Percentiles rank a stretch among this genome's conserved stretches.
Conservation (phyloP, 257 asterid genomes). For the Salvia rosmarinus region DNA sequence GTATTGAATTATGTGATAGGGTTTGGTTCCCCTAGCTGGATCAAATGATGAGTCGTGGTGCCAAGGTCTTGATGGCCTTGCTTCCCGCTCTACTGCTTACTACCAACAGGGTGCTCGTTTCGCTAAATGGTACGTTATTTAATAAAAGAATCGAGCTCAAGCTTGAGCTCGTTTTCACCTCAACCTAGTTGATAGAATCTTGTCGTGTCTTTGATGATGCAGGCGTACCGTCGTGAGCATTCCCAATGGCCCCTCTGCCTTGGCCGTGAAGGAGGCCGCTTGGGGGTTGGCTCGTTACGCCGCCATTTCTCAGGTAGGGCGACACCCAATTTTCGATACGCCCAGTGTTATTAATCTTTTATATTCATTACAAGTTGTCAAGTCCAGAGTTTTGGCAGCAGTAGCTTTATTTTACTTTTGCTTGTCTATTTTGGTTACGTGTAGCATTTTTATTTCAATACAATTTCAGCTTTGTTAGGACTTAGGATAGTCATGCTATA, state of each 20-base stretch:
- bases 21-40: too few relatives aligned
- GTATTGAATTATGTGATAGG: not conserved
- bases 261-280: constrained; percentile 98
- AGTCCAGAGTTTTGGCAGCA: too few relatives aligned
- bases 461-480: too few relatives aligned
- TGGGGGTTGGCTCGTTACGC: constrained; percentile 99
- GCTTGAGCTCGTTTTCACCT: not conserved
- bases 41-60: too few relatives aligned
- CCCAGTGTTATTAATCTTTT: too few relatives aligned
- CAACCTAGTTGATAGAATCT: not conserved
- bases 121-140: constrained; percentile 69
- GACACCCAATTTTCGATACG: too few relatives aligned
- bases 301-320: constrained; percentile 90
- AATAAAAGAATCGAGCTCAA: not conserved
- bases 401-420: too few relatives aligned
- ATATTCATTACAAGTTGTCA: too few relatives aligned
- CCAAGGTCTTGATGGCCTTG: too few relatives aligned
- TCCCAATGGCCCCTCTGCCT: constrained; percentile 91
- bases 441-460: too few relatives aligned
- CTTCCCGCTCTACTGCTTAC: constrained; percentile 33
- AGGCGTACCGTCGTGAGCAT: constrained; percentile 99
- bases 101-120: constrained; percentile 98
- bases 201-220: not conserved
- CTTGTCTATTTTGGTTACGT: too few relatives aligned
- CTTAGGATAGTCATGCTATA: too few relatives aligned